A percentile compares a stretch with the other conserved stretches of the same genome.
Conservation (phyloP, 2,329 filamentous ascomycete genomes). For the Claviceps paspali region DNA sequence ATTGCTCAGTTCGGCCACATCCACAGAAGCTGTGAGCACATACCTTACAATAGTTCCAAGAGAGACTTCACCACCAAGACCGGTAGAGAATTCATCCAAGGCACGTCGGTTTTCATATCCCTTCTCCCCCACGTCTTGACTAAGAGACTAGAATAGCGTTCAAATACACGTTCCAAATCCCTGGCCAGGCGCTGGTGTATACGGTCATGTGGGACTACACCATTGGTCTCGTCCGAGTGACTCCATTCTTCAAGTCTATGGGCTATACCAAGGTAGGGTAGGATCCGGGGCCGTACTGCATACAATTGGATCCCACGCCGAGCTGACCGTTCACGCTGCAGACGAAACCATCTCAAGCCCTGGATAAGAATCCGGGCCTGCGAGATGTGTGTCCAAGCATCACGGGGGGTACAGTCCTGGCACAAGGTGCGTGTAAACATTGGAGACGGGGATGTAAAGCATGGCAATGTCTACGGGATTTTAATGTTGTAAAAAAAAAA, state of each 20-base stretch:
- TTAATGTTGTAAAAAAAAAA: no score
- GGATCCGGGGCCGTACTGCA: neutral
- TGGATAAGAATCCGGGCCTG: slow-evolving; percentile 63
- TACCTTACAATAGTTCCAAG: slow-evolving; percentile 91
- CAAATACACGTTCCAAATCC: slow-evolving; percentile 66
- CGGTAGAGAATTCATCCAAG: slow-evolving; percentile 75
- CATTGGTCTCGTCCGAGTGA: slow-evolving; percentile 82
- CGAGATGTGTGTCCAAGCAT: slow-evolving; percentile 87
- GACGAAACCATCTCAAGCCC: slow-evolving; percentile 79
- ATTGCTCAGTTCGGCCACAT: slow-evolving; percentile 53
- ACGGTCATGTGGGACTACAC: slow-evolving; percentile 96
- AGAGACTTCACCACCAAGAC: slow-evolving; percentile 79
- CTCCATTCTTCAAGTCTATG: slow-evolving; percentile 84
- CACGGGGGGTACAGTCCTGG: slow-evolving; percentile 77
- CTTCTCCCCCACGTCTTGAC: neutral
- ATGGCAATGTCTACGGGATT: slow-evolving; percentile 6
- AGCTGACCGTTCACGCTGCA: slow-evolving; percentile 20
- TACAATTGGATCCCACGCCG: slow-evolving; percentile 7
- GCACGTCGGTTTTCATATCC: slow-evolving; percentile 29
- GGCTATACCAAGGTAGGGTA: slow-evolving; percentile 64
- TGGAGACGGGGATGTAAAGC: neutral
- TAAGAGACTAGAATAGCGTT: slow-evolving; percentile 40
- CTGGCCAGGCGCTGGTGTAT: slow-evolving; percentile 50
- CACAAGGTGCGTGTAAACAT: slow-evolving; percentile 53
- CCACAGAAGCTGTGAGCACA: slow-evolving; percentile 50